Conservation (phyloP, 1,284 basidiomycete genomes). For the Polyporus tsugae region DNA sequence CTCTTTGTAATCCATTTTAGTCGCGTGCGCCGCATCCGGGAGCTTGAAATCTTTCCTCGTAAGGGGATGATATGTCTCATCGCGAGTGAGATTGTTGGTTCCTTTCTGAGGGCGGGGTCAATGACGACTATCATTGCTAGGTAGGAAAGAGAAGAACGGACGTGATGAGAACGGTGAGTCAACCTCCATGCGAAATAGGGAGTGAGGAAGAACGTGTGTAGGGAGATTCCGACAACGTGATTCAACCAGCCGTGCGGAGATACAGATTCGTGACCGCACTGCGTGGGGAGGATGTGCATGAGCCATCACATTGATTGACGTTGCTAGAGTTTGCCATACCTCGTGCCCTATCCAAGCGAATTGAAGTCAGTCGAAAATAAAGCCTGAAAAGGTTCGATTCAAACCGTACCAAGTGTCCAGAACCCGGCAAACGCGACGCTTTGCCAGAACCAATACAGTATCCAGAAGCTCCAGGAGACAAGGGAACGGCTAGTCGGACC, state of each 20-base stretch:
- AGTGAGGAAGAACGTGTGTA: conserved; percentile 53
- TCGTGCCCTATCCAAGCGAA: conserved; percentile 34
- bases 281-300: not conserved
- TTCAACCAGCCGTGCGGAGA: conserved; percentile 39
- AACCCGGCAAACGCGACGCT: conserved; percentile 39
- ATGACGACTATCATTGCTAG: not conserved
- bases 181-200: conserved; percentile 60
- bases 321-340: conserved; percentile 21
- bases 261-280: conserved; percentile 45
- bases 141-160: conserved; percentile 17
- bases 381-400: not conserved
- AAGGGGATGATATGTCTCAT: conserved; percentile 47
- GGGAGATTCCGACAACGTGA: conserved; percentile 38
- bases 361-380: not conserved
- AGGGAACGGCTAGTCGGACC: conserved; percentile 1
- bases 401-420: conserved; percentile 40
- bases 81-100: conserved; percentile 44
- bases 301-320: not conserved
- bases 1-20: conserved; percentile 44
- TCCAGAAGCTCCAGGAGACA: conserved; percentile 35
- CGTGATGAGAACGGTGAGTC: conserved; percentile 55
- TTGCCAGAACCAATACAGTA: conserved; percentile 42
- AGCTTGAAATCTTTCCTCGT: conserved; percentile 42
- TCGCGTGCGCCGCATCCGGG: conserved; percentile 40
- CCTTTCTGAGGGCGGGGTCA: conserved; percentile 37